Evolutionary conservation across 192 early-diverging fungal genomes (phyloP), one percentile per base, ranked within the genome.

Genomic region (Backusella parvicylindrica): DNA sequence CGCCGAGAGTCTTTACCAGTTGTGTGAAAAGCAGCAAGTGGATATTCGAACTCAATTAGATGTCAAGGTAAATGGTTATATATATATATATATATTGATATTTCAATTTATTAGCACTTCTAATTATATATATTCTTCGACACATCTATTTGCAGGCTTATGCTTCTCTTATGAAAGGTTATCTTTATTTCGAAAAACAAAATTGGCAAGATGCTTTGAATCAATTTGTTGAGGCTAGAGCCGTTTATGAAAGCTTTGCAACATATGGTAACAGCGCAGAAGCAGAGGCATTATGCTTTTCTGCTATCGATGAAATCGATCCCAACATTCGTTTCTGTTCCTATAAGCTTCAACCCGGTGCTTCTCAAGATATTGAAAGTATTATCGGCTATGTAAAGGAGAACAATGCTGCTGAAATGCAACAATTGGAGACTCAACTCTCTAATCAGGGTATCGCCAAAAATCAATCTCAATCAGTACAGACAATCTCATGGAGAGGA

Each of bases 321-420:
- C 93, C 93, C 64, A 91, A 90, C 77, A 90, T 96, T 78, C 86
- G 90, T 41, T 95, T 88, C 83, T 95, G 93, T 81, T 90, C 89
- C 30, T 94, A 94, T 69, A 88, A 88, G 30, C 82, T 94, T 37
- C 83, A 88, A 9, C 41, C 85, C 79, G 75, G 79, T 81, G 33
- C 79, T 85, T 53, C 79, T 86, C 15, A 86, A 84, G 77, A 81
- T 81, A 72, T 72, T 11, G 50, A 72, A 72, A 28, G 30, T 21
- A 70, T 68, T 40, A 8, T 60, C 1, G 53, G 2, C n/a, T 13
- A 13, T 60, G 8, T 32, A 36, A 36, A 33, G 32, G 23, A 71
- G 2, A 6, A 18, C 33, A 50, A 35, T 21, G 33, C 70, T 11
- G 28, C 37, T 4, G 69, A 38, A n/a, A 68, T 68, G 66, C 33